Percentiles rank a stretch among this genome's conserved stretches.
These are phyloP conservation scores for Ustilago bromivora DNA, from an alignment of 1,284 basidiomycete species.

Conservation along the genomic window DNA sequence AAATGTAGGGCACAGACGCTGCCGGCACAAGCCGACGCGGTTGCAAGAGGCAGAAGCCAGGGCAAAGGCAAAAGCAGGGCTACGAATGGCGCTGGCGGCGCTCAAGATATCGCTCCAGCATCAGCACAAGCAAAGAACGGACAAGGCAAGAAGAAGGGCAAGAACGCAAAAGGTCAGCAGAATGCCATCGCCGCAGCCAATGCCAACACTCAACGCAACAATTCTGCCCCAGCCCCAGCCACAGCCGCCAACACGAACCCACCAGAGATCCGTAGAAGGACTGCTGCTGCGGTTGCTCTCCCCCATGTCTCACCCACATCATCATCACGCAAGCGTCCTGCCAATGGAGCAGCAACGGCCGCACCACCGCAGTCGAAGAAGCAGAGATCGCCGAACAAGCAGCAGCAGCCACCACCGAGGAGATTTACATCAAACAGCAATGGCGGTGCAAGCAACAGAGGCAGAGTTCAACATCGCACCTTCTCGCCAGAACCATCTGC, in stretches of 20 bases:
- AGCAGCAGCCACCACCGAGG: neutral
- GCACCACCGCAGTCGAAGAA: constrained; percentile 6
- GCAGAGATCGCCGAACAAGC: constrained; percentile 12
- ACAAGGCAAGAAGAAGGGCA: constrained; percentile 16
- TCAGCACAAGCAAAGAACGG: neutral
- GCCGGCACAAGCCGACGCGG: constrained; percentile 11
- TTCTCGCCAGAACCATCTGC: constrained; percentile 3
- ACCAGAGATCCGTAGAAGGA: constrained; percentile 26
- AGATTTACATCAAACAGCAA: neutral
- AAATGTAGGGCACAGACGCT: constrained; percentile 14
- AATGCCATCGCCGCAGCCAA: neutral
- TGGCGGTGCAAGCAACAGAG: neutral
- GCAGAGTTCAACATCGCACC: constrained; percentile 1
- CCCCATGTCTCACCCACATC: constrained; percentile 1
- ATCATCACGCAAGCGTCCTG: constrained; percentile 11
- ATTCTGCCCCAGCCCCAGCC: neutral
- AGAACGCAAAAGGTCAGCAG: constrained; percentile 6
- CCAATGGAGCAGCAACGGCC: constrained; percentile 4
- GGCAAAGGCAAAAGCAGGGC: neutral
- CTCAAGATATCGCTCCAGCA: neutral
- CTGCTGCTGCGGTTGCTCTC: neutral
- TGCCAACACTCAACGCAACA: neutral
- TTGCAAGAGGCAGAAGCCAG: neutral
- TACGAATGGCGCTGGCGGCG: neutral
- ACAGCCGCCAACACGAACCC: constrained; percentile 12